phyloP scores from a whole-genome alignment of 257 asterid species.

The Nicotiana otophora region DNA sequence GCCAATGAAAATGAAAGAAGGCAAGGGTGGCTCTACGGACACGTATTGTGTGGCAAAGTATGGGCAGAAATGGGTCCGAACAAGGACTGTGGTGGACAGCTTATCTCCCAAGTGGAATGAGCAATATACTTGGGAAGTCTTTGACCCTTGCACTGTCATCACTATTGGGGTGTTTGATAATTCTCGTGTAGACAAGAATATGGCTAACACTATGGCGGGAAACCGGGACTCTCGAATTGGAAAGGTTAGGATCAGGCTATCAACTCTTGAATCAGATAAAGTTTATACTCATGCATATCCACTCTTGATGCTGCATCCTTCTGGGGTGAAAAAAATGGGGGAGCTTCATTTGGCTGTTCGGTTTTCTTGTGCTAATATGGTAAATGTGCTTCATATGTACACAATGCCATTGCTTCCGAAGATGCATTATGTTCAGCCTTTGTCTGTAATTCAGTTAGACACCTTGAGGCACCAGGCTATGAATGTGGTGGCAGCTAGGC shows the following conservation, averaged over 20 bases:
- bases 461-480: constrained; percentile 69
- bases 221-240: constrained; percentile 64
- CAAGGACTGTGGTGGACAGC: constrained; percentile 75
- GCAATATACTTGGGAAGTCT: constrained; percentile 93
- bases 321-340: constrained; percentile 90
- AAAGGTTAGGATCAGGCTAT: constrained; percentile 69
- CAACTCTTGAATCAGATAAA: constrained; percentile 69
- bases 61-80: constrained; percentile 84
- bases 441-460: constrained; percentile 67
- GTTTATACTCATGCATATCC: constrained; percentile 90
- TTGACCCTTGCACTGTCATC: constrained; percentile 86
- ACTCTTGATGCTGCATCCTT: constrained; percentile 65
- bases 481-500: constrained; percentile 74
- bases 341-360: constrained; percentile 88
- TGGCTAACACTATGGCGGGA: constrained; percentile 12
- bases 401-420: constrained; percentile 69
- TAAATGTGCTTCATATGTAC: constrained; percentile 66
- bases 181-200: constrained; percentile 56
- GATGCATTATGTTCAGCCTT: constrained; percentile 86
- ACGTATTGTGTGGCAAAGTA: constrained; percentile 77
- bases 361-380: constrained; percentile 66
- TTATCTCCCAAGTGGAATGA: constrained; percentile 82
- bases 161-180: constrained; percentile 75
- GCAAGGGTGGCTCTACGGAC: constrained; percentile 76
- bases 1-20: constrained; percentile 76